Evolutionary conservation across 148 eudicot genomes (phyloP).

Genomic region (Pouteria glomerata): DNA sequence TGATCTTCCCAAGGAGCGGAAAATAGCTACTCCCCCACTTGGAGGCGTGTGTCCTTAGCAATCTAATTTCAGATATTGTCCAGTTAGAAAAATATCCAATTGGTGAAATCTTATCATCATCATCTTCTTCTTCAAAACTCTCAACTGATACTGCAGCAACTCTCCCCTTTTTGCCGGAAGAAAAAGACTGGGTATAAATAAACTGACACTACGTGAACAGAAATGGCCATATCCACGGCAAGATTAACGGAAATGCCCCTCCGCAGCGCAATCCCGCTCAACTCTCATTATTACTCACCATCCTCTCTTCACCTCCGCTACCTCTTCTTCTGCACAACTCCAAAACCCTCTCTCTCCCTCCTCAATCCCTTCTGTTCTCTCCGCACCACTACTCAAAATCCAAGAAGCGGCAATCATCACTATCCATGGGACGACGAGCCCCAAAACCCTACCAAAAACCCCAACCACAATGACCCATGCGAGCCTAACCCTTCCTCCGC

Average conservation of each 20-base stretch:
- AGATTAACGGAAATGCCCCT: slow-evolving; percentile 42
- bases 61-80: no score
- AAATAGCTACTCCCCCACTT: no score
- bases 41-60: no score
- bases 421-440: slow-evolving; percentile 11
- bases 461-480: slow-evolving; percentile 20
- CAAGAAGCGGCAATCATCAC: background rate
- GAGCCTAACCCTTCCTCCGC: slow-evolving; percentile 28
- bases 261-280: slow-evolving; percentile 21
- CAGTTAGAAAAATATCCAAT: background rate
- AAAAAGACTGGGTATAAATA: background rate
- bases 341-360: slow-evolving; percentile 28
- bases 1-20: no score
- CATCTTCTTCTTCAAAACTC: background rate
- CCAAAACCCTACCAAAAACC: slow-evolving; percentile 30
- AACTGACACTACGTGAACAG: background rate
- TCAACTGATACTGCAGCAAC: no score
- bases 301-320: slow-evolving; percentile 19
- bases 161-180: background rate
- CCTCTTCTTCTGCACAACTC: slow-evolving; percentile 24
- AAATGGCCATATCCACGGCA: slow-evolving; percentile 31
- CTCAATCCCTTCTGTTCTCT: slow-evolving; percentile 43
- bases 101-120: background rate
- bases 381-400: slow-evolving; percentile 21
- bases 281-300: slow-evolving; percentile 21